Evolutionary conservation across 768 basidiomycete species (phyloP).

Genomic region (Asterophora lycoperdoides): DNA sequence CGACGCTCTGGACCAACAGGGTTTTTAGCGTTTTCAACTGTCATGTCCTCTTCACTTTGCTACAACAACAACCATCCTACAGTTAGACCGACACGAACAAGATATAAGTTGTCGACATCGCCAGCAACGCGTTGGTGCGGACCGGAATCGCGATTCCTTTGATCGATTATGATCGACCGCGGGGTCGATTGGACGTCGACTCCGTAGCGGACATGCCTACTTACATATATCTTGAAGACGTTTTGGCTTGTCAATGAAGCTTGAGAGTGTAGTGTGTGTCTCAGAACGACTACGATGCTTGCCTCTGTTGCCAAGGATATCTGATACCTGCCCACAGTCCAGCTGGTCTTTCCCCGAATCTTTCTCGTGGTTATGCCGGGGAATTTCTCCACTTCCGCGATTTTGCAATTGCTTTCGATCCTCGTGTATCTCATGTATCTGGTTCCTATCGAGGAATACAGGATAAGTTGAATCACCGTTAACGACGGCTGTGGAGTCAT

Average conservation of each 20-base stretch:
- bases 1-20: too few species aligned
- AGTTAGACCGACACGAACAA: not conserved
- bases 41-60: too few species aligned
- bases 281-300: too few species aligned
- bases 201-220: not conserved
- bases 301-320: not conserved
- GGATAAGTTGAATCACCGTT: constrained; percentile 26
- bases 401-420: not conserved
- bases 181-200: not conserved
- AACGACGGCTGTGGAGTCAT: constrained; percentile 23
- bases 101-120: not conserved
- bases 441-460: not conserved
- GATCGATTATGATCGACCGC: not conserved
- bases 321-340: too few species aligned
- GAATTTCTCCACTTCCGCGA: not conserved
- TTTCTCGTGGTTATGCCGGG: not conserved
- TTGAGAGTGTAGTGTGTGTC: too few species aligned
- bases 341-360: not conserved
- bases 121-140: not conserved
- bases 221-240: not conserved
- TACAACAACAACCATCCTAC: too few species aligned
- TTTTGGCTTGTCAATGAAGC: too few species aligned
- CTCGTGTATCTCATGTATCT: not conserved
- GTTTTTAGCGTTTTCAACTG: too few species aligned
- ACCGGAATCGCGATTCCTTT: not conserved